Conservation (phyloP, 441 rosid species). For the Hypseocharis bilobata region DNA sequence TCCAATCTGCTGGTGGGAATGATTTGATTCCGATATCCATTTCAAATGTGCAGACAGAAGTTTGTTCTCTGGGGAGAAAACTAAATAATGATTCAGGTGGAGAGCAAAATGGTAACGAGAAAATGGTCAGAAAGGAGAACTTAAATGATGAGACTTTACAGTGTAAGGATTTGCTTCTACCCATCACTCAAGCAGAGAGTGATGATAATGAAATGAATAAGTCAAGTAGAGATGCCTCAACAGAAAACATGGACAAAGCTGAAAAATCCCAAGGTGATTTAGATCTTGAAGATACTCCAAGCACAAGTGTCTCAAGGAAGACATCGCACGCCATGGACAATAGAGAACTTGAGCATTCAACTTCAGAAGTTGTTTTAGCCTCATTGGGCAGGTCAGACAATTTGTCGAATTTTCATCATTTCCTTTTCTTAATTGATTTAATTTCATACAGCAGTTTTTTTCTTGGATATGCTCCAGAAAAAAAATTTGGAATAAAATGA, state of each 20-base stretch:
- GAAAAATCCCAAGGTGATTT: constrained; percentile 20
- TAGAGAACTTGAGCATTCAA: constrained; percentile 23
- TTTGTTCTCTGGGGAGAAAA: constrained; percentile 18
- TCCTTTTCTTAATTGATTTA: not conserved
- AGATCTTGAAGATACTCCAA: constrained; percentile 22
- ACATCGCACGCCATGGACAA: constrained; percentile 20
- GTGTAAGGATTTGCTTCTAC: constrained; percentile 25
- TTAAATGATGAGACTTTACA: constrained; percentile 23
- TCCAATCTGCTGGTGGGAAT: constrained; percentile 21
- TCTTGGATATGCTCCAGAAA: too few relatives aligned
- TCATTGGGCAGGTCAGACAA: constrained; percentile 35
- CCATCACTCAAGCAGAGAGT: constrained; percentile 21
- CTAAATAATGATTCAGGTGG: constrained; percentile 20
- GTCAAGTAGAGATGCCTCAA: constrained; percentile 22
- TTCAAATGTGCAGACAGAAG: constrained; percentile 23
- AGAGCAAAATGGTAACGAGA: constrained; percentile 20
- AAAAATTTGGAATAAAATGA: too few relatives aligned
- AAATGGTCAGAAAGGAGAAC: constrained; percentile 15
- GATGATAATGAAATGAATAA: constrained; percentile 22
- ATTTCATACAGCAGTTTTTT: not conserved
- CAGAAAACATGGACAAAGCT: constrained; percentile 19
- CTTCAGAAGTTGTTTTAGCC: constrained; percentile 18
- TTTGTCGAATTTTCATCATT: not conserved
- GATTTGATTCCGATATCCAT: constrained; percentile 19
- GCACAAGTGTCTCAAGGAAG: constrained; percentile 22